Evolutionary conservation across 2,329 filamentous ascomycete species (phyloP), one percentile per base, ranked within the genome.

Genomic region (Dryadomyces sulphureus): DNA sequence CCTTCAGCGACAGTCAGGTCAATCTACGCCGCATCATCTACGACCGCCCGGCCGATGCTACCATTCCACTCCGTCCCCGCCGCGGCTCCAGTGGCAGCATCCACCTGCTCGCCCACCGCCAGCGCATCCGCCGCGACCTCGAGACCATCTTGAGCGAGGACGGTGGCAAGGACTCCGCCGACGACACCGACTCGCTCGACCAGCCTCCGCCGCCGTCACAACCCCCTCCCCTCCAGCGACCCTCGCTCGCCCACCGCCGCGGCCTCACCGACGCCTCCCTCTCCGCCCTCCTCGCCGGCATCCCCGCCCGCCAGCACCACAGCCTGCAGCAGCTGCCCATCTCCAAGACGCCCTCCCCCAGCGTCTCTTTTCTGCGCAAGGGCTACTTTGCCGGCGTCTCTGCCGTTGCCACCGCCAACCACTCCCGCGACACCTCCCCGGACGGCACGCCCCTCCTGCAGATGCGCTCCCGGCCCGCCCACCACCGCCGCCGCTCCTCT

Each of bases 1-100:
- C 81, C 16, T 86, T 86, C 55, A 80, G 76, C 25, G 70, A 75
- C 44, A 79, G 75, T 52, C 77, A 81, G 51, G 69, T 75, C 9
- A 71, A 81, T 50, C 57, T 81, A 30, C 66, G 77, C 8, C 64
- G 68, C 17, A 58, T 75, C 34, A 48, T 51, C 34, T n/a, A 36
- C 34, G 16, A 36, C 4, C 11, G 39, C 12, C 24, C 25, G 25
- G 8, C 27, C n/a, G 34, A n/a, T n/a, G n/a, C 16, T 8, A 7
- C 17, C 16, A 12, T 12, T n/a, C n/a, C 8, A n/a, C 34, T 7
- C 34, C 34, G 22, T 3, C 34, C 36, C 3, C 38, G 73, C 4
- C 63, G 72, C 20, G 70, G 66, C 1, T 76, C 72, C 0, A 71
- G 65, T 5, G 67, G 70, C 38, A 74, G 66, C 49, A 54, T 75